Evolutionary conservation across 306 rosid species (phyloP).

Genomic region (Ormosia semicastrata): DNA sequence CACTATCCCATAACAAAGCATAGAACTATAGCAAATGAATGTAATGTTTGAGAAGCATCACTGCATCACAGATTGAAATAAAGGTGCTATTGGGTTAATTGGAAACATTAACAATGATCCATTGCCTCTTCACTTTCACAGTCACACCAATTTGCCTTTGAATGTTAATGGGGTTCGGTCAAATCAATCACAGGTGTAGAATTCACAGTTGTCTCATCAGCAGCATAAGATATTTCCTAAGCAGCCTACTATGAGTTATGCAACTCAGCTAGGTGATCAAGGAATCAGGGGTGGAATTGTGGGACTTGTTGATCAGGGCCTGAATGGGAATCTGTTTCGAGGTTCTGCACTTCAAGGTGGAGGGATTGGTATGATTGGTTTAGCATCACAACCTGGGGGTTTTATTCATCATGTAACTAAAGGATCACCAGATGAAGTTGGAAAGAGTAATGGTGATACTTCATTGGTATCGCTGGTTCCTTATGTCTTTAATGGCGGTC

Average conservation of each 20-base stretch:
- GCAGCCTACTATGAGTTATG: constrained; percentile 61
- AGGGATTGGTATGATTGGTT: constrained; percentile 75
- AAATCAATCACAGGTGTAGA: constrained; percentile 53
- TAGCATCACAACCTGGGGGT: constrained; percentile 62
- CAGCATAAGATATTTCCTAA: constrained; percentile 71
- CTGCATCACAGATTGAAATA: not conserved
- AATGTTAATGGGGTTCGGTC: constrained; percentile 81
- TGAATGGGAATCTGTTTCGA: constrained; percentile 42
- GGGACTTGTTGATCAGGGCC: constrained; percentile 65
- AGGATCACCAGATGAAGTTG: constrained; percentile 81
- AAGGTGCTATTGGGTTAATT: too few species aligned
- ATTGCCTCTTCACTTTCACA: constrained; percentile 46
- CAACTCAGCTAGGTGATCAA: constrained; percentile 57
- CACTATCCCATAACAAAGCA: not conserved
- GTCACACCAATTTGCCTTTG: constrained; percentile 69
- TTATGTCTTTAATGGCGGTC: constrained; percentile 70
- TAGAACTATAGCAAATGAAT: not conserved
- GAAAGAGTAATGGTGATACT: constrained; percentile 79
- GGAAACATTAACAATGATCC: constrained; percentile 50
- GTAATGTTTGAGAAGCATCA: not conserved
- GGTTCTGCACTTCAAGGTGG: too few species aligned
- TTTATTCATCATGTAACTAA: constrained; percentile 43
- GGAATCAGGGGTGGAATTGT: constrained; percentile 73
- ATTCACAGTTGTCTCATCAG: constrained; percentile 34
- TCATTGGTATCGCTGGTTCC: constrained; percentile 89